These are phyloP conservation scores for Taxillus chinensis DNA, from an alignment of 164 flowering plant genomes.

Conservation along the genomic window DNA sequence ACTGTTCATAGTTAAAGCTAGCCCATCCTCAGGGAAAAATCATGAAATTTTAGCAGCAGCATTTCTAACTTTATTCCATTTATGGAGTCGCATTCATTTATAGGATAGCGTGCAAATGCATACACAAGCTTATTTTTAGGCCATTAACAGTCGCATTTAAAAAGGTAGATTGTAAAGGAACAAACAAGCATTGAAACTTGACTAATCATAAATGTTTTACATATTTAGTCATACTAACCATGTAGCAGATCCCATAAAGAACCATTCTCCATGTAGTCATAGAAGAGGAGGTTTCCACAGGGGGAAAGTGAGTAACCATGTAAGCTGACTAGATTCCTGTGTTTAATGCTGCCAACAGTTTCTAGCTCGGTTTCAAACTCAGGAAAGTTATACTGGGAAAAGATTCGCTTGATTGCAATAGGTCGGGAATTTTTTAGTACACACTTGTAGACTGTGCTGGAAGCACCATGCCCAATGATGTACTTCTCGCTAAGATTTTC, in stretches of 20 bases:
- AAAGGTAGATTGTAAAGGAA: no score
- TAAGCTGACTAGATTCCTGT: slow-evolving; percentile 78
- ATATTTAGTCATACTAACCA: slow-evolving; percentile 31
- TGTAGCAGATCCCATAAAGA: slow-evolving; percentile 95
- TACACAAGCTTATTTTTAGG: no score
- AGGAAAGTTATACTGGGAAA: slow-evolving; percentile 41
- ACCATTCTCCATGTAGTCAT: slow-evolving; percentile 94
- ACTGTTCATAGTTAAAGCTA: no score
- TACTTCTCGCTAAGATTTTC: slow-evolving; percentile 84
- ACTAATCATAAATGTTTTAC: no score
- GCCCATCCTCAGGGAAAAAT: no score
- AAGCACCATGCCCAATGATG: slow-evolving; percentile 84
- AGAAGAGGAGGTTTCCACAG: slow-evolving; percentile 73
- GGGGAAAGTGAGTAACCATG: slow-evolving; percentile 83
- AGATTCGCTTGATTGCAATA: slow-evolving; percentile 80
- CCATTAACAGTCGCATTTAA: no score
- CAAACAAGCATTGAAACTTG: no score
- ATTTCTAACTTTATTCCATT: no score
- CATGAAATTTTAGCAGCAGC: no score
- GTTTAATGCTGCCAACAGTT: slow-evolving; percentile 83
- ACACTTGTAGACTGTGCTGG: slow-evolving; percentile 93
- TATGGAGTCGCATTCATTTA: no score
- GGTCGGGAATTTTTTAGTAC: slow-evolving; percentile 70
- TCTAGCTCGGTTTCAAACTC: slow-evolving; percentile 94
- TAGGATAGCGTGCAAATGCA: no score